Conservation (phyloP, 768 basidiomycete genomes). For the Rhizopogon vulgaris region DNA sequence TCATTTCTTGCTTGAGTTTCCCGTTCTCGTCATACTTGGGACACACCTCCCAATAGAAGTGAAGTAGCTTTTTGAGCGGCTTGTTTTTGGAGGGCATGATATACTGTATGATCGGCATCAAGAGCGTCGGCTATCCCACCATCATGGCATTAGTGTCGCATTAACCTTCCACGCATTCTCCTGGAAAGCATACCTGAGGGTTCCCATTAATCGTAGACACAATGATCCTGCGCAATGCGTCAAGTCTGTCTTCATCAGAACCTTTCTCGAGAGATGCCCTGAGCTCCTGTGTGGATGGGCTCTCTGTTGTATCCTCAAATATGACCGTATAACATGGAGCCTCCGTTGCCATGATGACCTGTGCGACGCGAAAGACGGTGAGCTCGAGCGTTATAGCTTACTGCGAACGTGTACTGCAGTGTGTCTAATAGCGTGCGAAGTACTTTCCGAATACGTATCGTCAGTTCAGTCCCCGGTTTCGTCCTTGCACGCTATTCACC, state of each 20-base stretch:
- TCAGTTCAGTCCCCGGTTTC: slow-evolving; percentile 15
- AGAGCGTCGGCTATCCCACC: slow-evolving; percentile 62
- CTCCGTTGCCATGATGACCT: slow-evolving; percentile 36
- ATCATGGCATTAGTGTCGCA: not conserved
- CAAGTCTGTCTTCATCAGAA: slow-evolving; percentile 92
- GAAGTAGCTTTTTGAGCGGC: slow-evolving; percentile 92
- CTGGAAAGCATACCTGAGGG: slow-evolving; percentile 57
- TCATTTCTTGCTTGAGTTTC: slow-evolving; percentile 99
- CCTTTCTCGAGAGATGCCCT: slow-evolving; percentile 87
- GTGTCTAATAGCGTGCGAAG: slow-evolving; percentile 15
- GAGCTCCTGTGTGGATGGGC: slow-evolving; percentile 77
- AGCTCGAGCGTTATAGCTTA: not conserved
- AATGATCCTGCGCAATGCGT: slow-evolving; percentile 92
- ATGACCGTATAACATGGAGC: slow-evolving; percentile 74
- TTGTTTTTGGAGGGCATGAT: slow-evolving; percentile 95
- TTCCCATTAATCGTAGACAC: slow-evolving; percentile 93
- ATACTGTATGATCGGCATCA: slow-evolving; percentile 99
- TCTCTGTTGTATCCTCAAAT: slow-evolving; percentile 65
- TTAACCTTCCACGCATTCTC: not conserved
- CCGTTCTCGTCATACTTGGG: slow-evolving; percentile 96
- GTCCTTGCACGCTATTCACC: slow-evolving; percentile 7
- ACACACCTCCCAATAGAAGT: slow-evolving; percentile 97
- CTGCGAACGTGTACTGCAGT: not conserved
- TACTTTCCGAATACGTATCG: slow-evolving; percentile 5
- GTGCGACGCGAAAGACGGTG: not conserved